Evolutionary conservation across 2,329 filamentous ascomycete species (phyloP), one percentile per base, ranked within the genome.

Genomic region (Ophiostoma quercus): DNA sequence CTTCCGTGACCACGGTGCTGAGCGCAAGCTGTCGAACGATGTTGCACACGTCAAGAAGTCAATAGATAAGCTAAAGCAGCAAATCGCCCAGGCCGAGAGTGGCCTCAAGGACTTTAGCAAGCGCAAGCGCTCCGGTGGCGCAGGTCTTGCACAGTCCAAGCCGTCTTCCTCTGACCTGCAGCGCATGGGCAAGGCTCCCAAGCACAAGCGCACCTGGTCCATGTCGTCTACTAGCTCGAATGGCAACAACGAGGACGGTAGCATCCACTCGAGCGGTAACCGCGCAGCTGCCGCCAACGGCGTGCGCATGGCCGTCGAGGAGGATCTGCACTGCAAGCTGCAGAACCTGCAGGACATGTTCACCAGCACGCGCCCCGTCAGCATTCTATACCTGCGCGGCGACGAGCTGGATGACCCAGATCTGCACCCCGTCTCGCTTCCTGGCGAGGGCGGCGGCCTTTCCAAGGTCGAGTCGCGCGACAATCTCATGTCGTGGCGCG

Each of bases 151-250:
- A 73, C 70, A 71, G 34, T 12, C 69, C 4, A 73, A 71, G 39
- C 63, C 72, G 0, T 11, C 68, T 0, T 41, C 70, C 0, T 41
- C 70, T 0, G 79, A 83, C 72, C 74, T 81, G 76, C 80, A 88
- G 77, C 83, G 92, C 70, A 88, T 90, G 2, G 90, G 90, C n/a
- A 97, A 97, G 78, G 87, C 91, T 0, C 86, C 88, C 32, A 97
- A 97, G 79, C 93, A 97, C 80, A 96, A 96, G 79, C 85, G 94
- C 71, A 96, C 93, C 0, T 97, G 94, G 93, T 97, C 94, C 11
- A 92, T 96, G 85, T 94, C 92, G 32, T 97, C 94, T 6, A 82
- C 86, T 41, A 88, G 88, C 76, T 90, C 88, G 2, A 84, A 83
- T 2, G 84, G 76, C 60, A 65, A 65, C 34, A 39, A 34, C 6